Percentiles rank a stretch among this genome's conserved stretches.
phyloP scores from a whole-genome alignment of 306 rosid genomes.

The Trichosanthes truncata region DNA sequence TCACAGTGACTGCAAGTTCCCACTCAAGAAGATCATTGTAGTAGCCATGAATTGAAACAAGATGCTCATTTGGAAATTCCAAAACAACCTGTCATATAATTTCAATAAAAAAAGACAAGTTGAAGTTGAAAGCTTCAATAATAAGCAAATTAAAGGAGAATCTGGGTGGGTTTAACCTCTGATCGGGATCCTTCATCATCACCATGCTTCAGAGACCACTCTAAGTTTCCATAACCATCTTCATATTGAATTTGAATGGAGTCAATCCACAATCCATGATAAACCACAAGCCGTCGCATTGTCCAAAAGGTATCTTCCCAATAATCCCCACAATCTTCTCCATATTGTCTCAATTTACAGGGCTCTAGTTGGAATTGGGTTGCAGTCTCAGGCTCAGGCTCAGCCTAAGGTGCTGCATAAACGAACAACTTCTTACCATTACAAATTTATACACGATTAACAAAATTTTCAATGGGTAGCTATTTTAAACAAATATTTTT shows the following conservation, averaged over 20 bases:
- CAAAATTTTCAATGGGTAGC: too few species aligned
- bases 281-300: background rate
- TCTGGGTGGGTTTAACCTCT: background rate
- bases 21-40: background rate
- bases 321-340: background rate
- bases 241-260: slow-evolving; percentile 3
- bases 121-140: too few species aligned
- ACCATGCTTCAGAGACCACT: background rate
- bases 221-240: background rate
- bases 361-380: background rate
- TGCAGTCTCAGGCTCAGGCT: background rate
- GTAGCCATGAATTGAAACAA: background rate
- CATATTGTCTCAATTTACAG: background rate
- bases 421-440: background rate
- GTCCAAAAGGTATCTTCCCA: background rate
- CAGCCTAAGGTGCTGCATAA: background rate
- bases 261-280: background rate
- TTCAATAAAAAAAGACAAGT: background rate
- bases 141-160: background rate
- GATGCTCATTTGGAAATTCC: background rate
- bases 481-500: too few species aligned
- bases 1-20: background rate
- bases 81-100: background rate
- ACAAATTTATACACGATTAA: too few species aligned
- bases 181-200: background rate